phyloP scores from a whole-genome alignment of 768 basidiomycete genomes.

The Collybiopsis confluens region DNA sequence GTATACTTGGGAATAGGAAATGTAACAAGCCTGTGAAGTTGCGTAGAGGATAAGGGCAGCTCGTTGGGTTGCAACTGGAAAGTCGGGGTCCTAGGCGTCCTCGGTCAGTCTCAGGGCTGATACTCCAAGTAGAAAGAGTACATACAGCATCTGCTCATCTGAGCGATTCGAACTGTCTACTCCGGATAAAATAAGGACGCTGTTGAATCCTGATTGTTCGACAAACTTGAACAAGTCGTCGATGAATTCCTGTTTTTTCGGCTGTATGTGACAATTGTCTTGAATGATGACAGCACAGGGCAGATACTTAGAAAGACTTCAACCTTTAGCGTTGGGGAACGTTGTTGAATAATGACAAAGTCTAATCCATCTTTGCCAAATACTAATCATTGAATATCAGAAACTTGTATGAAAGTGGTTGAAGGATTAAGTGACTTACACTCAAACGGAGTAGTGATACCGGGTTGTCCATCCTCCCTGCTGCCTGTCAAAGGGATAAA shows the following conservation, averaged over 20 bases:
- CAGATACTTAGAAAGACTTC: neutral
- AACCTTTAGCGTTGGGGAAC: conserved; percentile 78
- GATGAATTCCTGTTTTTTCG: conserved; percentile 65
- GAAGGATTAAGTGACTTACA: conserved; percentile 37
- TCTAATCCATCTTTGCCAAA: conserved; percentile 49
- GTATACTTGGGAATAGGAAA: conserved; percentile 54
- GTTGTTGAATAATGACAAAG: conserved; percentile 69
- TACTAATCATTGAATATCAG: conserved; percentile 37
- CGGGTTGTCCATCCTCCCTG: conserved; percentile 55
- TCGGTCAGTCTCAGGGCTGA: neutral
- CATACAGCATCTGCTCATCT: conserved; percentile 76
- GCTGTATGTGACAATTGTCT: conserved; percentile 33
- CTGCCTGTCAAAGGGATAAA: conserved; percentile 71
- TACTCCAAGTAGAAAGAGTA: conserved; percentile 1
- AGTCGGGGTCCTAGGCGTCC: conserved; percentile 52
- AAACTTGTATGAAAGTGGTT: neutral
- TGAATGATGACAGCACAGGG: no score
- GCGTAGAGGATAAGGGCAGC: conserved; percentile 39
- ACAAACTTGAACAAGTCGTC: conserved; percentile 55
- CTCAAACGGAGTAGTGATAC: conserved; percentile 75
- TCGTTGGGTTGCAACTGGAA: conserved; percentile 49
- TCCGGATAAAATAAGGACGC: conserved; percentile 65
- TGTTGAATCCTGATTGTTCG: conserved; percentile 39
- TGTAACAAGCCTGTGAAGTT: conserved; percentile 36
- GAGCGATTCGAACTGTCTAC: conserved; percentile 72